A percentile compares a stretch with the other conserved stretches of the same genome.
These are phyloP conservation scores for Neofusicoccum sp. DNA, from an alignment of 2,329 filamentous ascomycete species.

Conservation along the genomic window DNA sequence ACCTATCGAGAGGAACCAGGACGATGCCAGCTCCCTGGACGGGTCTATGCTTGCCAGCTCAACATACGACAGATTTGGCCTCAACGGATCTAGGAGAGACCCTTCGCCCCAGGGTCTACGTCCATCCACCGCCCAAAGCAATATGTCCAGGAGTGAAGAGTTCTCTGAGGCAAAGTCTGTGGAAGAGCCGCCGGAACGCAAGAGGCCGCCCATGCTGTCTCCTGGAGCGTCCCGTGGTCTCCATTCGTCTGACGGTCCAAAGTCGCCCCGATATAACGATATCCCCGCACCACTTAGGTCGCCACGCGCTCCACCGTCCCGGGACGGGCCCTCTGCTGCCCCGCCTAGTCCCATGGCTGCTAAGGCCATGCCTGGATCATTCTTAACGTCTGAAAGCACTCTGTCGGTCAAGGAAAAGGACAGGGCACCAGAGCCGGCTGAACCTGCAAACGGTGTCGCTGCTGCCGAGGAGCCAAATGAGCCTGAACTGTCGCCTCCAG, in stretches of 20 bases:
- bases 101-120: slow-evolving; percentile 37
- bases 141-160: slow-evolving; percentile 35
- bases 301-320: slow-evolving; percentile 17
- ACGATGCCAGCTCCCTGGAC: slow-evolving; percentile 24
- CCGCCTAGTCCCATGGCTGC: not conserved
- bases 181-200: slow-evolving; percentile 58
- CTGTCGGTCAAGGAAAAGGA: not conserved
- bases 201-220: slow-evolving; percentile 68
- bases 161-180: slow-evolving; percentile 28
- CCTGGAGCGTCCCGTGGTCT: slow-evolving; percentile 28
- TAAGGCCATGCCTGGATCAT: slow-evolving; percentile 18
- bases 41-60: slow-evolving; percentile 27
- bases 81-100: slow-evolving; percentile 28
- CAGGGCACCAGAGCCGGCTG: not conserved
- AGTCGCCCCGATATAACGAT: slow-evolving; percentile 14
- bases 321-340: not conserved
- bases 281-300: slow-evolving; percentile 18
- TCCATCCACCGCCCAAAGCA: slow-evolving; percentile 41
- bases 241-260: not conserved
- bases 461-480: not conserved
- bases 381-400: slow-evolving; percentile 14
- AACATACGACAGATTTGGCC: slow-evolving; percentile 2
- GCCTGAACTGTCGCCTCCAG: not conserved
- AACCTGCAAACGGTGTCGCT: slow-evolving; percentile 13
- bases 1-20: not conserved